These are phyloP conservation scores for Phialophora macrospora DNA, from an alignment of 2,329 filamentous ascomycete species.

Conservation along the genomic window DNA sequence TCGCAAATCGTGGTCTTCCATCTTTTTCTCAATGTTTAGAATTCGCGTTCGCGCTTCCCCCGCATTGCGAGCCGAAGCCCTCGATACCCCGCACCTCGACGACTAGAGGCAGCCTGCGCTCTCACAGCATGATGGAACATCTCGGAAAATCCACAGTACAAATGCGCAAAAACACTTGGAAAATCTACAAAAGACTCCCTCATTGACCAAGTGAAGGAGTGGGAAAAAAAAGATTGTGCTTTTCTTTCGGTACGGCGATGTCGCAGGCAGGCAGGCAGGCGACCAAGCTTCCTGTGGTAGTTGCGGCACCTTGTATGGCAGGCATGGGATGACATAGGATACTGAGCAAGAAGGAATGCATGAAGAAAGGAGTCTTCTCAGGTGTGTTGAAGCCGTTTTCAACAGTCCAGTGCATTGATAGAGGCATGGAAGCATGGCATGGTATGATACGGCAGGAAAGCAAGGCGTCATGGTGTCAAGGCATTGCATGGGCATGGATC, in stretches of 20 bases:
- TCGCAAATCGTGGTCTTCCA: neutral
- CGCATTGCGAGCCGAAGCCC: too few relatives aligned
- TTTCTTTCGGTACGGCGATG: neutral
- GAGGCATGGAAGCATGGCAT: neutral
- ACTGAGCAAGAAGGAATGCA: neutral
- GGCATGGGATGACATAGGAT: neutral
- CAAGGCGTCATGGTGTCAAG: neutral
- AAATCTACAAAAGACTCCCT: neutral
- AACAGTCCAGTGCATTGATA: neutral
- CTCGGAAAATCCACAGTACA: neutral
- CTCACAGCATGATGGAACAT: neutral
- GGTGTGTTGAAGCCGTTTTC: neutral
- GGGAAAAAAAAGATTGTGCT: neutral
- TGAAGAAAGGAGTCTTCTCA: neutral
- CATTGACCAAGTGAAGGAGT: neutral
- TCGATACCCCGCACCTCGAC: too few relatives aligned
- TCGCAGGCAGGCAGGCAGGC: neutral
- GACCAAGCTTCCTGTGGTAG: neutral
- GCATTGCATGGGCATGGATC: neutral
- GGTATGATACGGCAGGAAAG: neutral
- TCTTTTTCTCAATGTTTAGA: neutral
- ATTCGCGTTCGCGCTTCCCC: neutral
- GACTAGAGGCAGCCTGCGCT: too few relatives aligned
- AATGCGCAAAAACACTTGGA: neutral
- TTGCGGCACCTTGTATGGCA: neutral